A percentile compares a stretch with the other conserved stretches of the same genome.
Conservation (phyloP, 257 asterid genomes). For the Ajuga chamaepitys region DNA sequence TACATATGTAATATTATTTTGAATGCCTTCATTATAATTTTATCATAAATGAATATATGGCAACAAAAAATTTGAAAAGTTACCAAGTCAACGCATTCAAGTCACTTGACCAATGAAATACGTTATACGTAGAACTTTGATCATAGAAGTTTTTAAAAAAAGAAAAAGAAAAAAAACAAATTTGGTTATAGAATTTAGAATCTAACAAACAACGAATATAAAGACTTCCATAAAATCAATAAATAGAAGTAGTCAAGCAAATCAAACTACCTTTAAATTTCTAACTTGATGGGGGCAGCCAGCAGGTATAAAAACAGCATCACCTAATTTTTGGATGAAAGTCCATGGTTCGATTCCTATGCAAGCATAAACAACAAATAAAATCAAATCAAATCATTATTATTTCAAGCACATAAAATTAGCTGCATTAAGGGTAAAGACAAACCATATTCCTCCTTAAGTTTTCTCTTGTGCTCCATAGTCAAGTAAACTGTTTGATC, state of each 20-base stretch:
- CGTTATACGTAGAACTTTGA: neutral
- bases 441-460: constrained; percentile 83
- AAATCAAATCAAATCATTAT: neutral
- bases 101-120: neutral
- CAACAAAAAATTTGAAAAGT: neutral
- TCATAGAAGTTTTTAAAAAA: no score
- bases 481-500: constrained; percentile 82
- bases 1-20: no score
- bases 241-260: neutral
- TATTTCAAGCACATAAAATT: neutral
- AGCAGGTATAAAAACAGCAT: constrained; percentile 87
- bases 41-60: no score
- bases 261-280: constrained; percentile 58
- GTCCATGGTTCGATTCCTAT: constrained; percentile 92
- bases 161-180: no score
- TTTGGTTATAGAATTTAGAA: neutral
- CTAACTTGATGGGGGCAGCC: constrained; percentile 97
- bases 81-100: neutral
- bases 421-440: constrained; percentile 12
- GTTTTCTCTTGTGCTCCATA: constrained; percentile 63
- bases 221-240: neutral
- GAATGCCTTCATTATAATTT: no score
- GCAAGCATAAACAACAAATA: constrained; percentile 12
- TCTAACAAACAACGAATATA: neutral
- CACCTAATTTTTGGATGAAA: constrained; percentile 72